These are phyloP conservation scores for Fusarium decemcellulare DNA, from an alignment of 2,329 filamentous ascomycete genomes.

Conservation along the genomic window DNA sequence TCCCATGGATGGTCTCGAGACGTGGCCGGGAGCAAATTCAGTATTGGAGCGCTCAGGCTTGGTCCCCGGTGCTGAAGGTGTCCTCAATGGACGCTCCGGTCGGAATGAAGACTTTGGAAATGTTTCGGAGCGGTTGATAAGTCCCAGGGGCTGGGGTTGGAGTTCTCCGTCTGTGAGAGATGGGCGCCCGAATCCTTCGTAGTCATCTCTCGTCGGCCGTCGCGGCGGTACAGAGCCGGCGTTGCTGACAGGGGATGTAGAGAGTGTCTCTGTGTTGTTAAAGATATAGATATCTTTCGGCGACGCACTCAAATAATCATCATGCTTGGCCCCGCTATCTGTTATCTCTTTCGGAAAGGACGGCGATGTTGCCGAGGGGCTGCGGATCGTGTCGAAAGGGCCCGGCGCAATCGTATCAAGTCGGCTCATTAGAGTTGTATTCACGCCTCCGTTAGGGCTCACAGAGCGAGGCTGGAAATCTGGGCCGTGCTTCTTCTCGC, in stretches of 20 bases:
- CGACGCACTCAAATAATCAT: slow-evolving; percentile 39
- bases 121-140: slow-evolving; percentile 65
- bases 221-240: slow-evolving; percentile 54
- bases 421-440: slow-evolving; percentile 66
- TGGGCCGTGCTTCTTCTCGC: slow-evolving; percentile 49
- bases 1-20: slow-evolving; percentile 60
- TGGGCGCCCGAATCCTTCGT: slow-evolving; percentile 70
- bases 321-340: slow-evolving; percentile 31
- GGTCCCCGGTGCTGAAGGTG: slow-evolving; percentile 63
- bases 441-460: slow-evolving; percentile 39
- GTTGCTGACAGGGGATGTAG: slow-evolving; percentile 37
- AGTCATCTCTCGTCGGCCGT: slow-evolving; percentile 65
- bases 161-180: slow-evolving; percentile 52
- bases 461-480: slow-evolving; percentile 42
- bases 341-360: slow-evolving; percentile 47
- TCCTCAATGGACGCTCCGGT: slow-evolving; percentile 57
- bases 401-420: slow-evolving; percentile 78
- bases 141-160: slow-evolving; percentile 54
- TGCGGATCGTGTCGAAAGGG: slow-evolving; percentile 70
- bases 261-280: slow-evolving; percentile 19
- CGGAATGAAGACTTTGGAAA: slow-evolving; percentile 61
- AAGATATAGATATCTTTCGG: slow-evolving; percentile 31
- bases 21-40: slow-evolving; percentile 43
- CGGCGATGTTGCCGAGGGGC: slow-evolving; percentile 51
- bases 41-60: slow-evolving; percentile 56